Conservation (phyloP, 768 basidiomycete genomes). For the Boletus rufocinnamomeus region DNA sequence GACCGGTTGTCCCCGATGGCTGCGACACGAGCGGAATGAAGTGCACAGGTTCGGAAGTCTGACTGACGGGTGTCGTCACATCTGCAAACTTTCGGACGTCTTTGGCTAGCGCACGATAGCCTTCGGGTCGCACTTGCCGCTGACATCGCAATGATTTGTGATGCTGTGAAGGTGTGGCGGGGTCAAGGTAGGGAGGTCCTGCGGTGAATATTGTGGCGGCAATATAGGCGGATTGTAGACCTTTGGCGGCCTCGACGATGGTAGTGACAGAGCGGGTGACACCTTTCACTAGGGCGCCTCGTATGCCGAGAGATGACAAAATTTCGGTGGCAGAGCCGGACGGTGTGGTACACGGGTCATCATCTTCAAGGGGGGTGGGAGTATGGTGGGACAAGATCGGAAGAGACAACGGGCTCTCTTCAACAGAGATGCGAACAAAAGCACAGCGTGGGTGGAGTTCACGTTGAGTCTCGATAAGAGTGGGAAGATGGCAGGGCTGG, state of each 20-base stretch:
- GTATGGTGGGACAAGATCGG: slow-evolving; percentile 1
- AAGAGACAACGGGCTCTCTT: slow-evolving; percentile 40
- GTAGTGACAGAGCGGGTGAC: slow-evolving; percentile 41
- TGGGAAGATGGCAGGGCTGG: slow-evolving; percentile 32
- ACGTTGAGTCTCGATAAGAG: slow-evolving; percentile 30
- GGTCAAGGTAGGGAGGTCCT: slow-evolving; percentile 28
- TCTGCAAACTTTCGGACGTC: slow-evolving; percentile 48
- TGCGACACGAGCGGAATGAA: slow-evolving; percentile 45
- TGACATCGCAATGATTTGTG: slow-evolving; percentile 12
- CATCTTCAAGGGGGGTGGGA: slow-evolving; percentile 18
- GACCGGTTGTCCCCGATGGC: slow-evolving; percentile 30
- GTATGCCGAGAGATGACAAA: slow-evolving; percentile 11
- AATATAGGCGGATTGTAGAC: slow-evolving; percentile 60
- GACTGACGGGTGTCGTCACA: slow-evolving; percentile 10
- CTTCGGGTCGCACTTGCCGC: slow-evolving; percentile 33
- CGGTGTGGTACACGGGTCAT: slow-evolving; percentile 17
- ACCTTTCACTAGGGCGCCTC: slow-evolving; percentile 23
- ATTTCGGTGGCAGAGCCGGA: background rate
- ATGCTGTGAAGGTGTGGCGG: slow-evolving; percentile 22
- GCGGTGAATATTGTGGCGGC: slow-evolving; percentile 52
- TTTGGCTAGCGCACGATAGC: slow-evolving; percentile 44
- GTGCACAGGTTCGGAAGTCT: slow-evolving; percentile 32
- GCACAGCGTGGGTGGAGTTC: slow-evolving; percentile 40
- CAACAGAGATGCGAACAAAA: slow-evolving; percentile 36
- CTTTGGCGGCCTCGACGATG: slow-evolving; percentile 54